Evolutionary conservation across 345 rosid species (phyloP).

Genomic region (Linum usitatissimum): DNA sequence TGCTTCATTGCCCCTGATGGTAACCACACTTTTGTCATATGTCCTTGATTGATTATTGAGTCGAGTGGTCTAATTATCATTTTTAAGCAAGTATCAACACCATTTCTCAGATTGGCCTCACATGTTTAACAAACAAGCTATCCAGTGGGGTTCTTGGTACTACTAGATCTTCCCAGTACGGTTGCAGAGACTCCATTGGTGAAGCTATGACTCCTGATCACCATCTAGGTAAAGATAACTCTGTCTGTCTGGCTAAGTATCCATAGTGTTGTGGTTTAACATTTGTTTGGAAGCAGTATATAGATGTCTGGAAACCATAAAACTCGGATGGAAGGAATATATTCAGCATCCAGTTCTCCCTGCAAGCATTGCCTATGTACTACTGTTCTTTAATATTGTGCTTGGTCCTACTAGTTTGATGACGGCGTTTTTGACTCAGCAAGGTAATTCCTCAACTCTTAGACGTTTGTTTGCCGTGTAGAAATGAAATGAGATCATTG

Average conservation of each 20-base stretch:
- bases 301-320: constrained; percentile 63
- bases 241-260: background rate
- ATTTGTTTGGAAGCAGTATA: constrained; percentile 23
- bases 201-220: constrained; percentile 21
- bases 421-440: constrained; percentile 91
- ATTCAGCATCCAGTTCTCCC: constrained; percentile 90
- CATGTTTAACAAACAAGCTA: constrained; percentile 73
- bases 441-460: constrained; percentile 29
- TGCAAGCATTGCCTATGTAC: constrained; percentile 86
- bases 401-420: constrained; percentile 89
- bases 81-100: constrained; percentile 1
- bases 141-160: constrained; percentile 86
- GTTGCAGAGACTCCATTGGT: constrained; percentile 27
- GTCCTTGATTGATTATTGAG: constrained; percentile 1
- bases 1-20: constrained; percentile 65
- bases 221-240: constrained; percentile 38
- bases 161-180: constrained; percentile 42
- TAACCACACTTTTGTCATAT: constrained; percentile 24
- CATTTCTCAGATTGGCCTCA: constrained; percentile 47
- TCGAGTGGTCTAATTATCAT: constrained; percentile 5
- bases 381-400: constrained; percentile 75
- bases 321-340: constrained; percentile 92
- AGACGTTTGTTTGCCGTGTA: background rate
- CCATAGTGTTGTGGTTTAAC: constrained; percentile 3
- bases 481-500: background rate